A percentile compares a stretch with the other conserved stretches of the same genome.
These are phyloP conservation scores for Chloranthus sessilifolius DNA, from an alignment of 164 flowering plant species.

Conservation along the genomic window DNA sequence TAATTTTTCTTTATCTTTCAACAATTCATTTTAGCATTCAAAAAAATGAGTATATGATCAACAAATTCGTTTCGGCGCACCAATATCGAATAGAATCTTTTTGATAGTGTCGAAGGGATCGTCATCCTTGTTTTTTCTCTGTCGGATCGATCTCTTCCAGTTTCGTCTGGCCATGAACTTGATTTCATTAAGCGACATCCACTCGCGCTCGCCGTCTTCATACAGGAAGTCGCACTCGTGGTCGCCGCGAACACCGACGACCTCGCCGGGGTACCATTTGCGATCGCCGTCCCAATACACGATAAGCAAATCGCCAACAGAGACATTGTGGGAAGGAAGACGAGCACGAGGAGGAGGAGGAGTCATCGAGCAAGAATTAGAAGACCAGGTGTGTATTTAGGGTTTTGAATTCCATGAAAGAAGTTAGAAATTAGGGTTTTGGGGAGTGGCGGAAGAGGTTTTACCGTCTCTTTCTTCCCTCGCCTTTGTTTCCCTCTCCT, in stretches of 20 bases:
- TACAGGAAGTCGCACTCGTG: constrained; percentile 1
- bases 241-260: neutral
- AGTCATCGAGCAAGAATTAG: too few species aligned
- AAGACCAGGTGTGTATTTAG: too few species aligned
- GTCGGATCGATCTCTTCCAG: constrained; percentile 2
- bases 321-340: neutral
- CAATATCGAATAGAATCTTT: constrained; percentile 2
- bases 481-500: too few species aligned
- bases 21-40: too few species aligned
- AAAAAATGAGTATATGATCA: too few species aligned
- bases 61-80: neutral
- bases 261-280: constrained; percentile 1
- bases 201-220: constrained; percentile 2
- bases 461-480: too few species aligned
- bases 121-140: neutral
- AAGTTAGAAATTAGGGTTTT: too few species aligned
- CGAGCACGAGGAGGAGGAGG: neutral
- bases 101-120: neutral
- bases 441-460: too few species aligned
- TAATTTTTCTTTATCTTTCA: too few species aligned
- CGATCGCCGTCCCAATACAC: constrained; percentile 6
- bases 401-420: too few species aligned
- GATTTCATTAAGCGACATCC: neutral
- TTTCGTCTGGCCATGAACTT: constrained; percentile 1
- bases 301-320: neutral